Evolutionary conservation across 257 asterid species (phyloP).

Genomic region (Solanum gracilifrons): DNA sequence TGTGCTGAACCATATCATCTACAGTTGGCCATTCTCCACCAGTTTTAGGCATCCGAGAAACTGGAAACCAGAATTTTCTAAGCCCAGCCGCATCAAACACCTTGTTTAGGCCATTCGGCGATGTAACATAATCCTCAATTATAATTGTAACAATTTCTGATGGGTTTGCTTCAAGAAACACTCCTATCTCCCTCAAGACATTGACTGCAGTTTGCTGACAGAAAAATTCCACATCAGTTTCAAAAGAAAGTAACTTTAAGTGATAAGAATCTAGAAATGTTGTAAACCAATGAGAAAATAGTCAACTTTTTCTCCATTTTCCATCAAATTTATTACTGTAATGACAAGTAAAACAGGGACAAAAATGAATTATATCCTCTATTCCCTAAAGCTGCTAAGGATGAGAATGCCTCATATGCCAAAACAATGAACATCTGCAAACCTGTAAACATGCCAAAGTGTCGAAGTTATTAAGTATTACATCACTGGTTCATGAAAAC

Average conservation of each 20-base stretch:
- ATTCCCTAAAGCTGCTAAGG: neutral
- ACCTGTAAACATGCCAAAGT: neutral
- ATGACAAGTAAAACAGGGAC: neutral
- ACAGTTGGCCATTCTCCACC: constrained; percentile 93
- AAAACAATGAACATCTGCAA: neutral
- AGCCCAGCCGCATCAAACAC: constrained; percentile 67
- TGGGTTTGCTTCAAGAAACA: constrained; percentile 76
- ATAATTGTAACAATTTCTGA: constrained; percentile 76
- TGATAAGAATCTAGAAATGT: neutral
- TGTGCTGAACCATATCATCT: constrained; percentile 62
- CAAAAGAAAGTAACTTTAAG: neutral
- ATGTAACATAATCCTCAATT: constrained; percentile 78
- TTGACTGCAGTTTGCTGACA: constrained; percentile 67
- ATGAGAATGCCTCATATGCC: neutral
- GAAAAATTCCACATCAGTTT: constrained; percentile 13
- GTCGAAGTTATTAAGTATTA: neutral
- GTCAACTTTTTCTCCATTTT: neutral
- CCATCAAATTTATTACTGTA: neutral
- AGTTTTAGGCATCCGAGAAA: constrained; percentile 65
- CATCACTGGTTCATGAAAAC: constrained; percentile 12
- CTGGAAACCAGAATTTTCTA: constrained; percentile 73
- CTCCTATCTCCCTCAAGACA: constrained; percentile 66
- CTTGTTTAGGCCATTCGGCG: constrained; percentile 61
- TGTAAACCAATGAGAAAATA: neutral
- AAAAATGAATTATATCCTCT: neutral